Base-by-base conservation (phyloP, 192 early-diverging fungal genomes). In the Rhizophlyctis rosea region DNA sequence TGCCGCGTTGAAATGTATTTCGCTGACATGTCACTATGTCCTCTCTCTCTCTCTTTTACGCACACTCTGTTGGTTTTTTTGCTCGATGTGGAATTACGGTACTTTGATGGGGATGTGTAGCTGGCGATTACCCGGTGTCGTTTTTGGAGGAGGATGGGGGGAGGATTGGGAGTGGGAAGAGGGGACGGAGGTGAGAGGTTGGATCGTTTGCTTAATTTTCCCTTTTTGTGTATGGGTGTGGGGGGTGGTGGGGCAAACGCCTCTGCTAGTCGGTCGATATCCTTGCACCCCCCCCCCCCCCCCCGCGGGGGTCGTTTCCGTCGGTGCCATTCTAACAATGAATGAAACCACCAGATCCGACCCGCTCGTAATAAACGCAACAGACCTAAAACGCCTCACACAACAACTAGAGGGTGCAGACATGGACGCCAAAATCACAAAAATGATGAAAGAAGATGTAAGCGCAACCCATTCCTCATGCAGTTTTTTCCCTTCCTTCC, bases 301-400 rank as follows among this genome's bases (percentile, higher is more conserved):
- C n/a, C n/a, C n/a, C n/a, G n/a, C n/a, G n/a, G n/a, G n/a, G n/a
- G n/a, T n/a, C n/a, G n/a, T n/a, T n/a, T n/a, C n/a, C n/a, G n/a
- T n/a, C n/a, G n/a, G n/a, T n/a, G n/a, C n/a, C n/a, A n/a, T n/a
- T n/a, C n/a, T n/a, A n/a, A n/a, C n/a, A n/a, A n/a, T n/a, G n/a
- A n/a, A n/a, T n/a, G n/a, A n/a, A n/a, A n/a, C n/a, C 60, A 23
- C n/a, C 29, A 64, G 54, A 54, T 16, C 50, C 14, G 61, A 48
- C 0, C 33, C 68, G 23, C 30, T 69, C 0, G 48, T 78, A 18
- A 47, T 78, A 16, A 64, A 50, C 28, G 76, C 76, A 11, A 31
- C 75, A 13, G 73, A 78, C 39, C 57, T 78, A 27, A 74, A 75
- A 34, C 14, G 59, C 39, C 50, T 73, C 21, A 50, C 56, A 28